Base-by-base conservation (phyloP, 805 yeast genomes). In the Brettanomyces naardenensis region DNA sequence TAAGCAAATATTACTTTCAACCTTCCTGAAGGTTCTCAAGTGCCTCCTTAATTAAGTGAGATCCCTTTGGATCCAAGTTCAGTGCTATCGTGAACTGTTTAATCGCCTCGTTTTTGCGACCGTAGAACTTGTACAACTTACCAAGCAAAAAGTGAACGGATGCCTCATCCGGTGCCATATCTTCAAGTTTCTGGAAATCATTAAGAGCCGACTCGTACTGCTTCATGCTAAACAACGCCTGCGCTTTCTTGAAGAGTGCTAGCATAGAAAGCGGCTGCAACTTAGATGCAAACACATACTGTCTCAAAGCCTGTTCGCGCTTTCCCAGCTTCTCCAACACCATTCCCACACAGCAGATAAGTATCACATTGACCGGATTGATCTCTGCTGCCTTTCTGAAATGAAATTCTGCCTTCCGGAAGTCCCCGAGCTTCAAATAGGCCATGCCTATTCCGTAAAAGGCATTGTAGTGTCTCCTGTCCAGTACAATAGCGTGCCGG, bases 381-480 rank as follows among this genome's bases (percentile, higher is more conserved):
- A 92, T 86, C 27, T 80, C 74, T 13, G 84, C 75, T 0, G 97
- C 97, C 52, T 82, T 85, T 38, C 87, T 66, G 63, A 90, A 87
- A 58, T 87, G 94, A 44, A 77, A 75, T 51, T 87, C 89, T 1
- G 97, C 96, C 49, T 78, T 77, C 31, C 73, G 76, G 52, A 78
- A 78, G 49, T 86, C 88, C 4, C 97, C 97, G 37, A 88, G 62
- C 51, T 87, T 85, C 56, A 87, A 71, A 56, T 80, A 82, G 21
- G 88, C 94, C 90, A 88, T 87, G 6, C 97, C 98, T 40, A 92
- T 73, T 20, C 98, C 98, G 53, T 92, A 92, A 52, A 89, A 77
- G 0, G 97, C 97, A 59, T 90, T 92, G 59, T 89, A 92, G 55
- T 87, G 96, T 40, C 88, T 68, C 33, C 80, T 70, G 51, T 90